Conservation (phyloP, 768 basidiomycete species). For the Lentinula lateritia region DNA sequence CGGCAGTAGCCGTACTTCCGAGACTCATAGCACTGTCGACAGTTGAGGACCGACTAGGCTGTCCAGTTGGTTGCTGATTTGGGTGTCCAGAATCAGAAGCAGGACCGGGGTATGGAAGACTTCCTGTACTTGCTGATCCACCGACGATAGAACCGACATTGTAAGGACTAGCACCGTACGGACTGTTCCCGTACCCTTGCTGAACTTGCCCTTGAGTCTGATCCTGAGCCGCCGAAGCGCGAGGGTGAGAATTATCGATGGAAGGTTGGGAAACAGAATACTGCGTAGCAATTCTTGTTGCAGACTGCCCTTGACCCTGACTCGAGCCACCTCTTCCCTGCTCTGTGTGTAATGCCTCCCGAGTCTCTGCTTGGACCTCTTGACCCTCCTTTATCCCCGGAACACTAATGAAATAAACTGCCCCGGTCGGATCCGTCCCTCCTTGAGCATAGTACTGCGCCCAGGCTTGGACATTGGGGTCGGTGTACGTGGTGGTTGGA, state of each 20-base stretch:
- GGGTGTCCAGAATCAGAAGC: neutral
- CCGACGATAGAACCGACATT: no score
- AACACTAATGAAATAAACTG: conserved; percentile 76
- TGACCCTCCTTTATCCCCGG: conserved; percentile 59
- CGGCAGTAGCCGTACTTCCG: neutral
- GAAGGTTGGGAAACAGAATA: no score
- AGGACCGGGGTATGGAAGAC: conserved; percentile 3
- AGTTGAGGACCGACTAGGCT: neutral
- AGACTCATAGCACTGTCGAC: neutral
- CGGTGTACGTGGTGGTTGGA: conserved; percentile 62
- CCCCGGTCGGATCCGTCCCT: conserved; percentile 65
- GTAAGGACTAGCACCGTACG: neutral
- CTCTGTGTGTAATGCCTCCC: neutral
- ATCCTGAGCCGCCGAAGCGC: no score
- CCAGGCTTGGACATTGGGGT: conserved; percentile 83
- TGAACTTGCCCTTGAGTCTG: conserved; percentile 2
- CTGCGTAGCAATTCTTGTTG: no score
- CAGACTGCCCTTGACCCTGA: no score
- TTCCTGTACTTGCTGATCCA: neutral
- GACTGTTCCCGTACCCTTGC: neutral
- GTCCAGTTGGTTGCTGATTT: neutral
- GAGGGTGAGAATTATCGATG: no score
- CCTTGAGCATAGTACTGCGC: conserved; percentile 82
- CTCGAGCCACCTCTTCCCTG: neutral
- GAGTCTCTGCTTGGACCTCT: neutral